Percentiles rank a stretch among this genome's conserved stretches.
These are phyloP conservation scores for Terana coerulea DNA, from an alignment of 768 basidiomycete species.

Conservation along the genomic window DNA sequence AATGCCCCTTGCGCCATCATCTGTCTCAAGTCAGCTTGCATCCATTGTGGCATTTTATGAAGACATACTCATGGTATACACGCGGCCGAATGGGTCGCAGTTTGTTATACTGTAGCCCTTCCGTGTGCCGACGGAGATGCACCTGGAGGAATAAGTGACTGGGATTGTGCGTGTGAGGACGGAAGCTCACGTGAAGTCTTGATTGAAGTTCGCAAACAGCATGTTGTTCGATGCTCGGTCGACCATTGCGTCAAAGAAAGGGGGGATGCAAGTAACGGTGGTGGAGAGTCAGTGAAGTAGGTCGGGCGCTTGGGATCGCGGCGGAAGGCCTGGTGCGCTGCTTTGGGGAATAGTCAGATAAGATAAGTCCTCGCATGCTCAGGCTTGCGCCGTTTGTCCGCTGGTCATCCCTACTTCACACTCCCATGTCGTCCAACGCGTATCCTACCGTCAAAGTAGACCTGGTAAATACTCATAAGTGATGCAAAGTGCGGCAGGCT, in stretches of 20 bases:
- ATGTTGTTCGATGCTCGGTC: slow-evolving; percentile 44
- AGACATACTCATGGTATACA: slow-evolving; percentile 88
- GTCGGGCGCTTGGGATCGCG: not conserved
- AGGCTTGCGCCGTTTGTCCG: not conserved
- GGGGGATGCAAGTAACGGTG: not conserved
- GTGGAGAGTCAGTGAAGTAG: not conserved
- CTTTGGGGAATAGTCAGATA: not conserved
- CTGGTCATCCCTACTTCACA: not conserved
- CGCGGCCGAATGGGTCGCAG: slow-evolving; percentile 95
- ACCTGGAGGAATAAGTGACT: slow-evolving; percentile 39
- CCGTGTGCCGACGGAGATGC: slow-evolving; percentile 91
- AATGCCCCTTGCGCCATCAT: slow-evolving; percentile 91
- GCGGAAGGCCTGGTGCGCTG: not conserved
- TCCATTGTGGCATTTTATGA: not conserved
- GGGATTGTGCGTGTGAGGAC: not conserved
- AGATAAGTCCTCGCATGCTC: not conserved
- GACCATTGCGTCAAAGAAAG: slow-evolving; percentile 28
- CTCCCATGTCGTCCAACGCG: not conserved
- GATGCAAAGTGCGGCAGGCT: not conserved
- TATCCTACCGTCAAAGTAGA: slow-evolving; percentile 12
- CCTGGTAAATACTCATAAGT: slow-evolving; percentile 4
- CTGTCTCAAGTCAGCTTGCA: slow-evolving; percentile 34
- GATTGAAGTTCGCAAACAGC: slow-evolving; percentile 95
- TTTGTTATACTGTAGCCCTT: slow-evolving; percentile 98
- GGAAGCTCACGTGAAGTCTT: slow-evolving; percentile 82